A percentile compares a stretch with the other conserved stretches of the same genome.
These are phyloP conservation scores for Globisporangium paroecandrum DNA, from an alignment of 352 stramenopile species.

Conservation along the genomic window DNA sequence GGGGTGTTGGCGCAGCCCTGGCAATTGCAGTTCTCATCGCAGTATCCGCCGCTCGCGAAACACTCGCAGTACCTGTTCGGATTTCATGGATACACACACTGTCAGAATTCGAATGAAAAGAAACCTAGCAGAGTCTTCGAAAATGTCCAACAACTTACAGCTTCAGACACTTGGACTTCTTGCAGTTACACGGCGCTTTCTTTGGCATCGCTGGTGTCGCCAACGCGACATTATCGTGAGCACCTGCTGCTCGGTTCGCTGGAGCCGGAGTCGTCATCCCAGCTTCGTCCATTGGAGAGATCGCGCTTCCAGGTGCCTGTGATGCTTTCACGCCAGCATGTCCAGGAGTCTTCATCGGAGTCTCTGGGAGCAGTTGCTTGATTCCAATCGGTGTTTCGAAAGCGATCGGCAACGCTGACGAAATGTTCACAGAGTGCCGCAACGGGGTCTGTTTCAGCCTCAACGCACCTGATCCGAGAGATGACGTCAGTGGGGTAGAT, in stretches of 20 bases:
- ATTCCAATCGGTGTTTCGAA: neutral
- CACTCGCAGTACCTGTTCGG: constrained; percentile 91
- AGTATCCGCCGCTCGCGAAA: constrained; percentile 91
- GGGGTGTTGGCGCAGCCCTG: constrained; percentile 88
- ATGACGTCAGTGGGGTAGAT: neutral
- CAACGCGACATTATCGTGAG: constrained; percentile 6
- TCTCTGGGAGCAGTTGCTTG: constrained; percentile 5
- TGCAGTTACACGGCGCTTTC: constrained; percentile 93
- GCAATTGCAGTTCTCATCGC: constrained; percentile 92
- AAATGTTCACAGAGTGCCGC: constrained; percentile 7
- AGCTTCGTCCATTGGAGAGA: neutral
- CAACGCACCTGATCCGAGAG: neutral
- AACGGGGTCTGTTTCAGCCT: neutral
- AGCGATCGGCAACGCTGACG: neutral
- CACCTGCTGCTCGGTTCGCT: constrained; percentile 16
- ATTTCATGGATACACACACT: neutral
- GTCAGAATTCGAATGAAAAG: neutral
- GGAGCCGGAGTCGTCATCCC: constrained; percentile 21
- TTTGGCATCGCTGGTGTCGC: constrained; percentile 24
- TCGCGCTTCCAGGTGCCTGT: neutral
- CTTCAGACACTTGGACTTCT: constrained; percentile 98
- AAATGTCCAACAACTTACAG: constrained; percentile 44
- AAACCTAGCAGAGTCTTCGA: neutral
- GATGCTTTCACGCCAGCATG: neutral
- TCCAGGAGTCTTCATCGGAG: constrained; percentile 5